A percentile compares a stretch with the other conserved stretches of the same genome.
Conservation (phyloP, 225 moss, liverwort and hornwort genomes). For the Pseudoscleropodium purum region DNA sequence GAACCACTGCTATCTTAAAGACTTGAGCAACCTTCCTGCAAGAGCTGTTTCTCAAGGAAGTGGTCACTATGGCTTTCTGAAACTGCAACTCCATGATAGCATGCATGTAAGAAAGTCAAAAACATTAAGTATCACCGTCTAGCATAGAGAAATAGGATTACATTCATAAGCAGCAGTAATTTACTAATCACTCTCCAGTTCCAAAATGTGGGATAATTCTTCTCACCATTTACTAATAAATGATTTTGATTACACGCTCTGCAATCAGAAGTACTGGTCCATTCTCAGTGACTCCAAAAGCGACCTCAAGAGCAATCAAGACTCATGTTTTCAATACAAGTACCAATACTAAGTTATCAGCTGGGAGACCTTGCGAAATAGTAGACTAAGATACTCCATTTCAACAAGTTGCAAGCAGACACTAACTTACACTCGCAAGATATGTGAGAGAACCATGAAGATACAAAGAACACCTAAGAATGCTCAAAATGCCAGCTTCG, state of each 20-base stretch:
- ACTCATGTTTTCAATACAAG: neutral
- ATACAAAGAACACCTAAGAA: neutral
- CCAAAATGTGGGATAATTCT: neutral
- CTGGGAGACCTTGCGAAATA: neutral
- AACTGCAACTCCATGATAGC: neutral
- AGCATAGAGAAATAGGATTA: neutral
- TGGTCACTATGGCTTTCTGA: neutral
- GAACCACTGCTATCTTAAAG: slow-evolving; percentile 20
- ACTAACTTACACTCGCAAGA: neutral
- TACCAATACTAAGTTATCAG: neutral
- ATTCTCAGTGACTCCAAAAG: neutral
- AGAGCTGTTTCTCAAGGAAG: neutral
- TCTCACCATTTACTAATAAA: neutral
- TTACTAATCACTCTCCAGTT: neutral
- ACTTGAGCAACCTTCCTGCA: neutral
- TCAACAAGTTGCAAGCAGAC: neutral
- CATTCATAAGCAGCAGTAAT: neutral
- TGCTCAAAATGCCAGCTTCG: slow-evolving; percentile 45
- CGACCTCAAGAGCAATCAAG: neutral
- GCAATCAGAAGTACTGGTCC: neutral
- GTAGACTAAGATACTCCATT: neutral
- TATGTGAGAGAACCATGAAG: neutral
- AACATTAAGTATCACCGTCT: neutral
- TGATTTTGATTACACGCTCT: neutral
- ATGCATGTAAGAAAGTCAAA: neutral